Conservation (phyloP, 352 stramenopile genomes). For the Globisporangium lucens region DNA sequence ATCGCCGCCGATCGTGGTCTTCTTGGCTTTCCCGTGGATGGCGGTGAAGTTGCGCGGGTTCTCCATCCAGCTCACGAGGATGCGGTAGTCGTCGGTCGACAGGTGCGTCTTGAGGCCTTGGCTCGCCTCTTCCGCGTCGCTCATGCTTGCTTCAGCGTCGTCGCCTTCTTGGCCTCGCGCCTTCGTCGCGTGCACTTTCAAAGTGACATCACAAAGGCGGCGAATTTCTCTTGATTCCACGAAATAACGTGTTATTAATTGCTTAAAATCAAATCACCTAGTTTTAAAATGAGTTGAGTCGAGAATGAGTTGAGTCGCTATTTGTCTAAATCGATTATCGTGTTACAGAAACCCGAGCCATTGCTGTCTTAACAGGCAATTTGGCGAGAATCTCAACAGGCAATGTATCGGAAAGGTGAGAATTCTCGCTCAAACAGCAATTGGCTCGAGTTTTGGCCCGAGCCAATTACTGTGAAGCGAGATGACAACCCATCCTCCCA, state of each 20-base stretch:
- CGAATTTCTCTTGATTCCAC: background rate
- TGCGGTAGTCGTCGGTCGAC: slow-evolving; percentile 9
- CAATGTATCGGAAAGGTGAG: no score
- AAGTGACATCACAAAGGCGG: background rate
- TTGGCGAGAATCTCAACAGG: no score
- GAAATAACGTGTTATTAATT: background rate
- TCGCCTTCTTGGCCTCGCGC: background rate
- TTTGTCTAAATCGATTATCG: no score
- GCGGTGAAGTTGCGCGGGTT: slow-evolving; percentile 14
- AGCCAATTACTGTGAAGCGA: no score
- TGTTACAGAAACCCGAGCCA: no score
- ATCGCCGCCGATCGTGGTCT: slow-evolving; percentile 10
- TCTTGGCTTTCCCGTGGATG: slow-evolving; percentile 8
- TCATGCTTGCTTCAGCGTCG: background rate
- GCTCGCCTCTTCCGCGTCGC: background rate
- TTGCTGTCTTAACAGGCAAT: no score
- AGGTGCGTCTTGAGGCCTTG: slow-evolving; percentile 7
- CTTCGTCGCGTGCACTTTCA: background rate
- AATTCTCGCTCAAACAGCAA: no score
- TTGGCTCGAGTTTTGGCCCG: no score
- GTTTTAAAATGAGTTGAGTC: no score
- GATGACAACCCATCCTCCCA: no score
- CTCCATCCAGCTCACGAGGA: slow-evolving; percentile 26
- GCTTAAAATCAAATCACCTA: no score
- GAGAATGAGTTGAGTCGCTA: no score